Conservation (phyloP, 2,329 filamentous ascomycete species). For the Penicillium hordei region DNA sequence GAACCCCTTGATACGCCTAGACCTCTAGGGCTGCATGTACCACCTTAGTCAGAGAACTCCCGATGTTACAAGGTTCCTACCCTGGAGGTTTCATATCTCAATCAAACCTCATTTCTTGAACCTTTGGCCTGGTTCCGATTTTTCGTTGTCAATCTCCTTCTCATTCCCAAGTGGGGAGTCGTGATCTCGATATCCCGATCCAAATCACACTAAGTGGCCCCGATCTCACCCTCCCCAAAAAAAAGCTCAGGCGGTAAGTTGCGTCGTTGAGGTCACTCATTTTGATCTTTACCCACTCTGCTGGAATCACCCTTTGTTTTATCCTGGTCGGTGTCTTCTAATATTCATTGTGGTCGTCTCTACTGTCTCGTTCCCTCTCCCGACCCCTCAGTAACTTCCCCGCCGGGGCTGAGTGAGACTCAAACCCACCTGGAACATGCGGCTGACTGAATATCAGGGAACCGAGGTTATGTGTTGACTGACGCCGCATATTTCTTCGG, state of each 20-base stretch:
- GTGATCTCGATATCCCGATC: conserved; percentile 19
- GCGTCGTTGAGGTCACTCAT: conserved; percentile 11
- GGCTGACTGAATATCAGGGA: conserved; percentile 10
- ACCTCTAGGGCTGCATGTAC: neutral
- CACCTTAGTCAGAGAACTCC: conserved; percentile 10
- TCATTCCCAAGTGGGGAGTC: conserved; percentile 3
- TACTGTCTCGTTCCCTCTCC: neutral
- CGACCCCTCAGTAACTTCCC: conserved; percentile 4
- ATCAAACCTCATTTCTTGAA: neutral
- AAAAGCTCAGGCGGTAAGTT: conserved; percentile 22
- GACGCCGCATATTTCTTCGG: conserved; percentile 5
- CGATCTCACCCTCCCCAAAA: conserved; percentile 16
- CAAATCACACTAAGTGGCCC: conserved; percentile 18
- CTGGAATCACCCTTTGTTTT: conserved; percentile 5
- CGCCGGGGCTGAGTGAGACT: neutral
- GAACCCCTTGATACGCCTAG: conserved; percentile 11
- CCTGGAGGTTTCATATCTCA: neutral
- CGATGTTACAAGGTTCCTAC: neutral
- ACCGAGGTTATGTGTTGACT: conserved; percentile 22
- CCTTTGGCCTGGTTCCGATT: neutral
- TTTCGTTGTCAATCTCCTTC: neutral
- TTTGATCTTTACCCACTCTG: conserved; percentile 13
- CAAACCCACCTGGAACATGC: conserved; percentile 3
- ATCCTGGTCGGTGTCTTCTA: conserved; percentile 1
- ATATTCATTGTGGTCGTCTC: neutral